phyloP scores from a whole-genome alignment of 441 rosid genomes.

The Pelargonium cotyledonis region DNA sequence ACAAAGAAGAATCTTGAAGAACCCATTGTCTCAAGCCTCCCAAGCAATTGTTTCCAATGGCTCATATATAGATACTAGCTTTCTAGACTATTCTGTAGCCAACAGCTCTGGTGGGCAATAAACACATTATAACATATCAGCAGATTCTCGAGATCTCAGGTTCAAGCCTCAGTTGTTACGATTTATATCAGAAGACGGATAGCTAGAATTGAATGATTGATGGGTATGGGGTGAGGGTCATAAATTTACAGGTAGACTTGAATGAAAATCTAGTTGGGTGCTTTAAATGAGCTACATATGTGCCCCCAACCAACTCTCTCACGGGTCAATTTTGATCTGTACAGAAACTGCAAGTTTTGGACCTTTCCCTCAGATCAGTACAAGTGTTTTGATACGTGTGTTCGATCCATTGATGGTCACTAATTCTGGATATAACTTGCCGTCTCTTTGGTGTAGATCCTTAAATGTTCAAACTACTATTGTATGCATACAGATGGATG shows the following conservation, averaged over 20 bases:
- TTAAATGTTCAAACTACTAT: not conserved
- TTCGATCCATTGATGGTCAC: not conserved
- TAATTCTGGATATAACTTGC: not conserved
- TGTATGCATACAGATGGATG: not conserved
- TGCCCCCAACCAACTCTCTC: constrained; percentile 3
- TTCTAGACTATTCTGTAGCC: too few relatives aligned
- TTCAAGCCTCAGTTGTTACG: too few relatives aligned
- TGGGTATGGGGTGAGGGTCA: not conserved
- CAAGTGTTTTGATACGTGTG: not conserved
- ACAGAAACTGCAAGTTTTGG: too few relatives aligned
- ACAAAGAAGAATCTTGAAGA: too few relatives aligned
- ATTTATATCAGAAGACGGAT: too few relatives aligned
- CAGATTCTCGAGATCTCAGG: too few relatives aligned
- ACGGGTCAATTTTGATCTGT: not conserved
- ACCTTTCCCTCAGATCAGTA: not conserved
- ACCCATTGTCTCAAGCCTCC: not conserved
- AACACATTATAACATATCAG: too few relatives aligned
- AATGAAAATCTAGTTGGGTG: constrained; percentile 7
- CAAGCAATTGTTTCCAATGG: too few relatives aligned
- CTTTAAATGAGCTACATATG: constrained; percentile 15
- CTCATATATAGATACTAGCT: too few relatives aligned
- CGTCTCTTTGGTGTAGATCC: not conserved
- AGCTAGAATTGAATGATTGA: too few relatives aligned
- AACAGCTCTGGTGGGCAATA: too few relatives aligned
- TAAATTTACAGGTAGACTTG: not conserved